Base-by-base conservation (phyloP, 371 early-diverging fungal genomes). In the Mucor sp. region DNA sequence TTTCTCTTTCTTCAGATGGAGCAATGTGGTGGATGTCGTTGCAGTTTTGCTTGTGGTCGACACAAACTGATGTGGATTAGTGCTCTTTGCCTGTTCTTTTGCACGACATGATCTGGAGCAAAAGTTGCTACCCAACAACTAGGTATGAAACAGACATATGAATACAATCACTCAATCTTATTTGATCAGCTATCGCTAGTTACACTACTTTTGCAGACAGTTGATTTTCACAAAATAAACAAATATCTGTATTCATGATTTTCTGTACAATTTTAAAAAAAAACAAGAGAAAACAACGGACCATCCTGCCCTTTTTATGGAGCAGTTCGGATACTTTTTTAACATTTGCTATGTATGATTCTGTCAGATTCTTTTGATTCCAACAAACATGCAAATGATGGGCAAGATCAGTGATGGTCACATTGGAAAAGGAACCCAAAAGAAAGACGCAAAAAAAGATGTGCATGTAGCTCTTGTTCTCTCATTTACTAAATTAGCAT, bases 181-280 rank as follows among this genome's bases (percentile, higher is more conserved):
- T 53, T 28, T 25, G 19, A 23, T 53, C 28, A 27, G 17, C 19
- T 7, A 25, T 50, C 23, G 6, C 56, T 32, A 56, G 17, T 30
- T 56, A 56, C 30, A 56, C 28, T 56, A 56, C 56, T 15, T 32
- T 15, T 32, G 17, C 56, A 28, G n/a, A 23, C 28, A 56, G 23
- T 19, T 58, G 58, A 32, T 21, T 58, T 37, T 58, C 58, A 19
- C 58, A 58, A 21, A 58, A 58, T 58, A 58, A 58, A 21, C 58
- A 58, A 37, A 58, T 58, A 11, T 58, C 58, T 21, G 58, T 58
- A 37, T 58, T 58, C 58, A 58, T 58, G 28, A 19, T 19, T 9
- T 50, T 50, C 50, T 50, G 50, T 25, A 21, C 21, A n/a, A 58
- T 11, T 9, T 58, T 2, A 30, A 30, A 30, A 19, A 58, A 37